Conservation (phyloP, 73 alveolate genomes). For the Uronychia binucleata region DNA sequence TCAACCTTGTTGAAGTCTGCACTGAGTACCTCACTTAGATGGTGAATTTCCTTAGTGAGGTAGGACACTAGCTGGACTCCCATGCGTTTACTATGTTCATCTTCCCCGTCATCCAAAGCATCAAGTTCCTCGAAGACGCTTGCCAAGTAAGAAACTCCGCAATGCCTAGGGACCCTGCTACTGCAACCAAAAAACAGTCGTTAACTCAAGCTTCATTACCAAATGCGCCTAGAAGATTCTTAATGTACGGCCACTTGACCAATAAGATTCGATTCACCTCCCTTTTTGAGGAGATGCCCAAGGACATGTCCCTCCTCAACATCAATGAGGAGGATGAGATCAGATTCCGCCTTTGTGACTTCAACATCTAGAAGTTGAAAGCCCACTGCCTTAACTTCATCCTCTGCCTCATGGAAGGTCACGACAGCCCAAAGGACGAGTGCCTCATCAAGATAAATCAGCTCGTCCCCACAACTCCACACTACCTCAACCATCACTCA, state of each 20-base stretch:
- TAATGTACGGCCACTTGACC: too few relatives aligned
- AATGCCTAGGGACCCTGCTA: neutral
- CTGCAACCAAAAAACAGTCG: neutral
- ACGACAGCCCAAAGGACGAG: neutral
- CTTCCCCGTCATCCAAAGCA: neutral
- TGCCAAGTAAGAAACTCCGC: neutral
- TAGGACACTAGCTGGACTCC: neutral
- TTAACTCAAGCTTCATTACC: neutral
- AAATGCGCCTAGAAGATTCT: neutral
- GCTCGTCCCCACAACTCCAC: too few relatives aligned
- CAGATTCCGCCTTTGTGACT: neutral
- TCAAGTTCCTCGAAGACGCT: neutral
- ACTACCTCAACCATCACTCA: too few relatives aligned
- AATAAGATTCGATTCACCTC: too few relatives aligned
- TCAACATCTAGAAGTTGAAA: neutral
- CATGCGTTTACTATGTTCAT: neutral
- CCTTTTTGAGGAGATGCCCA: too few relatives aligned
- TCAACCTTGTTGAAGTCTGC: neutral
- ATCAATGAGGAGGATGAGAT: neutral
- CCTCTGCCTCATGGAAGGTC: neutral
- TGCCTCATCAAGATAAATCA: neutral
- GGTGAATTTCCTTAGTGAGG: neutral
- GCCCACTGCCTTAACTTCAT: neutral
- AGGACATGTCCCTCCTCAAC: too few relatives aligned
- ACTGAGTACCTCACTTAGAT: neutral